Evolutionary conservation across 179 eudicot species (phyloP), one percentile per base, ranked within the genome.

Genomic region (Silene coronaria): DNA sequence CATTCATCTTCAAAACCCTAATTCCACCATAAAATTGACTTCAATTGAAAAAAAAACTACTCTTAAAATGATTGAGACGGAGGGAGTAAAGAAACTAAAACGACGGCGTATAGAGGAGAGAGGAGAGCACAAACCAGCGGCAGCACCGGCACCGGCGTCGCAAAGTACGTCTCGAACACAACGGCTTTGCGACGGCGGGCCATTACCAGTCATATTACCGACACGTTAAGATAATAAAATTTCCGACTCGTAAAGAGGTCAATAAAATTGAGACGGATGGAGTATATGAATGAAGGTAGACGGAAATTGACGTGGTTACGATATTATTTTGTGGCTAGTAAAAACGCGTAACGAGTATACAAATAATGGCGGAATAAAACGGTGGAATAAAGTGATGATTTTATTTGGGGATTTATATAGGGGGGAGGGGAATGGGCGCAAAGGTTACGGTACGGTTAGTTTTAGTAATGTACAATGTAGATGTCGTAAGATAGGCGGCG

Each of bases 121-220:
- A 6, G 46, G 2, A 6, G 10, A 9, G 11, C 10, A 42, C 48
- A 9, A 42, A 27, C 71, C 71, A 21, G 75, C 22, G 11, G 21
- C 26, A 66, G 77, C 80, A 72, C 75, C 51, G 26, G 26, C 45
- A 60, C 55, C 72, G 22, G 51, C 51, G 57, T 27, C 30, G 71
- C 9, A 87, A 17, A 89, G 17, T 38, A 85, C 67, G 19, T 88
- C 85, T 78, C 80, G 83, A 57, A 71, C 75, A 67, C 73, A 75
- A 42, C 87, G 84, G 30, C 80, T 77, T 34, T 81, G 85, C 77
- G 81, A 77, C 70, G 84, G 62, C 74, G 78, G 81, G 24, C 65
- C 78, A 62, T 28, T 80, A 45, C 83, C 82, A 72, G 83, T 67
- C 91, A 87, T 88, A 36, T 38, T 46, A 32, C 70, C 70, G 26